Base-by-base conservation (phyloP, 352 stramenopile species). In the Pythium phragmitis region DNA sequence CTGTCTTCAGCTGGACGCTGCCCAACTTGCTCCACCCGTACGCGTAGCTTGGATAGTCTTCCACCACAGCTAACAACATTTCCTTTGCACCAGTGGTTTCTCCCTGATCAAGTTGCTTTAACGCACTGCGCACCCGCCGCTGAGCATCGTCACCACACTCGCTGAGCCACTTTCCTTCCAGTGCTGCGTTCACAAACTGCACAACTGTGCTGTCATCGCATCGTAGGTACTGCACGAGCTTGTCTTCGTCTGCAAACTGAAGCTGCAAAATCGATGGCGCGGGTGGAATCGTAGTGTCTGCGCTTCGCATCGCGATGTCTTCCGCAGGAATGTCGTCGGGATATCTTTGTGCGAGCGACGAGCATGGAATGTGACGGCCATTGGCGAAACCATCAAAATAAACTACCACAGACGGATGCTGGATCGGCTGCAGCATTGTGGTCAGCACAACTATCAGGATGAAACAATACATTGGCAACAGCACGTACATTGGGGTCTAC, bases 11-110 rank as follows among this genome's bases (percentile, higher is more conserved):
- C 59, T 88, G 73, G 1, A 83, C 72, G 48, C 77, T 80, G 23
- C 72, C 87, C n/a, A 94, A 75, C 50, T 94, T 95, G 58, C 75
- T 82, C 81, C 84, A 89, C 0, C 77, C 87, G 62, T 87, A 90
- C 11, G 81, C 84, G 37, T 82, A 95, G 16, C 75, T 53, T 0
- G 82, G 74, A 39, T 77, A 79, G 2, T 74, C 65, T 4, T 77
- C 60, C 3, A 91, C 75, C 0, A 93, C 60, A 23, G 74, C 49
- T 4, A 80, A 23, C 23, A 95, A 64, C 42, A 80, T 67, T 21
- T 80, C 61, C 3, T 80, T 79, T 14, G 80, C 82, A 49, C 57
- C 36, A 2, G 68, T 60, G 43, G 76, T 70, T 33, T 82, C 75
- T 42, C 77, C 72, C n/a, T 52, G 41, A 55, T 83, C 69, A 14